Evolutionary conservation across 2,329 filamentous ascomycete species (phyloP), one percentile per base, ranked within the genome.

Genomic region (Fusarium hostae): DNA sequence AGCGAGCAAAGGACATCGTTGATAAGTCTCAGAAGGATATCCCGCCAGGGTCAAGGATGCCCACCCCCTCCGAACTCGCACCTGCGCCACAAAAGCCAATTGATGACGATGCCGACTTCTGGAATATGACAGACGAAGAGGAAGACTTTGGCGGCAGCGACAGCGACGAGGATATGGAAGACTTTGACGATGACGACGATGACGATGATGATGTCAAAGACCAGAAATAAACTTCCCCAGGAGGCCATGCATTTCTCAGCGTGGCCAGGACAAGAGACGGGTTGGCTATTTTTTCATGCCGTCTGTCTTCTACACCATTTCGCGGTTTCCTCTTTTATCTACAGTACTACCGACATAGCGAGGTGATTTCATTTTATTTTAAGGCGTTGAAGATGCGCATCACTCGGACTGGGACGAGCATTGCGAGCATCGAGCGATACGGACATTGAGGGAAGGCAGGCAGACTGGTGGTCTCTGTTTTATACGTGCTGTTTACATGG

Each of bases 111-210:
- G 91, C 92, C 73, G 92, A 93, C 68, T 97, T 97, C 79, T 96
- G 94, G 92, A 89, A 88, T 37, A 92, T 93, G 79, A 90, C 89
- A 51, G 92, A 92, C 64, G 87, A 92, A 73, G 92, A 94, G 73
- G 89, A 92, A 57, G 92, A 95, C 73, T 94, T 95, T 80, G 92
- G 91, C 13, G 91, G 91, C 20, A 93, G 91, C 75, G 92, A 94
- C 73, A 89, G 87, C 26, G 91, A 91, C 15, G 87, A 89, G 32
- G 86, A 88, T 28, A 85, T 88, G 81, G 87, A 88, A 35, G 89
- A 91, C 48, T 88, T 87, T 43, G 88, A 88, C 12, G 87, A 88
- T 16, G 84, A 85, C 4, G 87, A 90, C 26, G 88, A 88, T 10
- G 86, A 87, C 13, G 87, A 88, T 20, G 70, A 73, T 28, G 87